phyloP scores from a whole-genome alignment of 1,139 yeast genomes.

The Candida pseudoviswanathii region DNA sequence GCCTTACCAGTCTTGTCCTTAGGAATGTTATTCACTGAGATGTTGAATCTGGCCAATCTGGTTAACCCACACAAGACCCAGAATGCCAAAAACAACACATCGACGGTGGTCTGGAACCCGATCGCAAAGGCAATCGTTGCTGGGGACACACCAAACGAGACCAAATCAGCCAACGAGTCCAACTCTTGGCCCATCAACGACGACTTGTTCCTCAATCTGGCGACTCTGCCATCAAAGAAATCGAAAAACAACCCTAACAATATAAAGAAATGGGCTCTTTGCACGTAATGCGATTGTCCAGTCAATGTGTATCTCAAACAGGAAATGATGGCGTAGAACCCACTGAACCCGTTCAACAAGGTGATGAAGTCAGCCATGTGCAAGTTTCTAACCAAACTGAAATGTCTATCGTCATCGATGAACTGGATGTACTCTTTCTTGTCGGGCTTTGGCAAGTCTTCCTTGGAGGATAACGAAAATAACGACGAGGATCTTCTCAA shows the following conservation, averaged over 20 bases:
- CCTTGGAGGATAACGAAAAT: conserved; percentile 44
- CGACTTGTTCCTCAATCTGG: conserved; percentile 88
- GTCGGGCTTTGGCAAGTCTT: conserved; percentile 59
- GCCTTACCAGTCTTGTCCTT: conserved; percentile 84
- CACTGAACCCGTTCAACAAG: conserved; percentile 83
- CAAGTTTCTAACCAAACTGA: conserved; percentile 72
- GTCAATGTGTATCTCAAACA: conserved; percentile 81
- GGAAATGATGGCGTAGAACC: conserved; percentile 86
- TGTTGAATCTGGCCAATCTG: conserved; percentile 91
- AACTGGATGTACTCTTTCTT: conserved; percentile 76
- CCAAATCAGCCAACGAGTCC: conserved; percentile 92
- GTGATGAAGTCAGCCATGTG: conserved; percentile 97
- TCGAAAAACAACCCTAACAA: conserved; percentile 91
- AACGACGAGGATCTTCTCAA: conserved; percentile 49
- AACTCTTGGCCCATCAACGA: conserved; percentile 96
- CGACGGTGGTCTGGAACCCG: conserved; percentile 84
- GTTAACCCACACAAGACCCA: conserved; percentile 95
- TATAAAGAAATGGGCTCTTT: conserved; percentile 87
- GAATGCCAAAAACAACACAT: conserved; percentile 71
- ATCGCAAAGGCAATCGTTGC: conserved; percentile 90
- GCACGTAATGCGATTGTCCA: conserved; percentile 67
- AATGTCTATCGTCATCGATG: conserved; percentile 77
- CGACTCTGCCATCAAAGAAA: conserved; percentile 96
- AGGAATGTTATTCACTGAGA: conserved; percentile 89
- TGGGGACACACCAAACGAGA: conserved; percentile 92